Evolutionary conservation across 225 moss, liverwort and hornwort species (phyloP).

Genomic region (Pleurozium schreberi): DNA sequence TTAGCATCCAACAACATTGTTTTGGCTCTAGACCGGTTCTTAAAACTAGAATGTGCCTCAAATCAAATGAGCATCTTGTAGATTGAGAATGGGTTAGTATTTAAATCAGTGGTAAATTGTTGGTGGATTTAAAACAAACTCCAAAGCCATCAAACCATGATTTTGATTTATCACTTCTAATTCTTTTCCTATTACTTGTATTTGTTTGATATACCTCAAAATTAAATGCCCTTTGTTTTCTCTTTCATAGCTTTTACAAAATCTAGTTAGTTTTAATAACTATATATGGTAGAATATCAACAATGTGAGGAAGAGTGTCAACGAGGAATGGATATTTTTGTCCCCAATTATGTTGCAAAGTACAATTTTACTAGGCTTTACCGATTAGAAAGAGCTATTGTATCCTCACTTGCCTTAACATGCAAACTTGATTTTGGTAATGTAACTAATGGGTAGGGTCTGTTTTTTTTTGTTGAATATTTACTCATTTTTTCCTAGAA

Average conservation of each 20-base stretch:
- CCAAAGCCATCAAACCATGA: not conserved
- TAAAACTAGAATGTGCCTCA: not conserved
- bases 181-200: not conserved
- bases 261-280: not conserved
- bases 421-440: not conserved
- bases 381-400: not conserved
- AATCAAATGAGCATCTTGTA: not conserved
- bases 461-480: accelerated
- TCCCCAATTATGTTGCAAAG: not conserved
- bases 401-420: not conserved
- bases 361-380: no score
- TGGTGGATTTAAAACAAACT: not conserved
- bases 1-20: not conserved
- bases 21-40: no score
- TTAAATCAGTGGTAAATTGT: not conserved
- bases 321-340: not conserved
- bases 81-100: not conserved
- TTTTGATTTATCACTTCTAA: not conserved
- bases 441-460: accelerated
- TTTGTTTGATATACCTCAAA: not conserved
- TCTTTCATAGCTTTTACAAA: not conserved
- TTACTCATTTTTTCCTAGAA: accelerated
- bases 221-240: not conserved
- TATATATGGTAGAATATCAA: not conserved
- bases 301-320: accelerated